Evolutionary conservation across 2,329 filamentous ascomycete species (phyloP), one percentile per base, ranked within the genome.

Genomic region (Aspergillus puulaauensis): DNA sequence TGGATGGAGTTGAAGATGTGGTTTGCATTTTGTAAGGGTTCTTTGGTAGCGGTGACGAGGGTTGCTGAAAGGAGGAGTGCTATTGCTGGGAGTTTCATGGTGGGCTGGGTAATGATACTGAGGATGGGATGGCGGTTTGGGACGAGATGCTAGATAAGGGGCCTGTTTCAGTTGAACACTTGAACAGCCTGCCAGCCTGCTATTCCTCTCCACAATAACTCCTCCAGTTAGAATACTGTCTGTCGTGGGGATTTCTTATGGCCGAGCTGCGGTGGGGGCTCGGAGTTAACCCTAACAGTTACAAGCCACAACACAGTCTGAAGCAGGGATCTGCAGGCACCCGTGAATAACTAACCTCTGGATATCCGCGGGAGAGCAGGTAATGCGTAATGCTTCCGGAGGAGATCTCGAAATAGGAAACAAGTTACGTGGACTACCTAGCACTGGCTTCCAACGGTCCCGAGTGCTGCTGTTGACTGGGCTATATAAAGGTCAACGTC

Each of bases 1-100:
- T 90, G 86, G 19, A 91, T 77, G 14, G 87, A 81, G 68, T 91
- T 91, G 80, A 91, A 91, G 55, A 91, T 84, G 60, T 83, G 80
- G 62, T 84, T 82, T 8, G 83, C 85, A 70, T 89, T 87, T 12
- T 54, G 49, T 12, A 48, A 48, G 14, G 41, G 49, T 1, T 4
- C 27, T 9, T 12, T 3, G 4, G 6, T 5, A 2, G 17, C 21
- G 9, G 19, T 15, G 15, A 11, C 12, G 2, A 19, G 2, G n/a
- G 9, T 21, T 17, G 14, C 15, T 19, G 12, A 2, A 3, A 40
- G 35, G 48, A 51, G 48, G 14, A 39, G 12, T 7, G 48, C 3
- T n/a, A 33, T 19, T n/a, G 17, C 11, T 19, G 35, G 48, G 21
- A 23, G 48, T 51, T 41, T 51, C 48, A 51, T 51, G 19, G 14